Conservation (phyloP, 2,329 filamentous ascomycete genomes). For the Pestalotiopsis fici region DNA sequence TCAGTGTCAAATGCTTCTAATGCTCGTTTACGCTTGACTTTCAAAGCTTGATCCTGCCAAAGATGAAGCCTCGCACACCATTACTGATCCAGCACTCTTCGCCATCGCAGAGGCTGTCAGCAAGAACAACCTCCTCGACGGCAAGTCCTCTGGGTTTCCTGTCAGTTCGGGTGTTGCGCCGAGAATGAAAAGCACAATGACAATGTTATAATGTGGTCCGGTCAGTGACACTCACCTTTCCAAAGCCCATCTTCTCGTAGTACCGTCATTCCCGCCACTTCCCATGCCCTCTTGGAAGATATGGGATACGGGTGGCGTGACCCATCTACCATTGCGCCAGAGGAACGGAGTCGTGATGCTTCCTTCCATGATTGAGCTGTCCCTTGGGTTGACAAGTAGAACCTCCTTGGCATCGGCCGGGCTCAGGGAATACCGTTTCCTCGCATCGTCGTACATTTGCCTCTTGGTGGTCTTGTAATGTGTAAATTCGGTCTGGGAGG, state of each 20-base stretch:
- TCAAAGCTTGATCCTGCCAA: slow-evolving; percentile 29
- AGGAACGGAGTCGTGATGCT: slow-evolving; percentile 84
- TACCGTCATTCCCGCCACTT: slow-evolving; percentile 81
- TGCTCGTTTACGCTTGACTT: background rate
- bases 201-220: background rate
- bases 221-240: slow-evolving; percentile 48
- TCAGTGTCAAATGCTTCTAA: too few species aligned
- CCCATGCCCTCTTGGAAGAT: slow-evolving; percentile 38
- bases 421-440: slow-evolving; percentile 59
- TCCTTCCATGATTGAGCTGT: slow-evolving; percentile 78
- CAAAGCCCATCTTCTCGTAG: slow-evolving; percentile 81
- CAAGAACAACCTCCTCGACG: slow-evolving; percentile 63
- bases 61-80: slow-evolving; percentile 77
- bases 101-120: slow-evolving; percentile 63
- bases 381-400: slow-evolving; percentile 64
- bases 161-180: slow-evolving; percentile 11
- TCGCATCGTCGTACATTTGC: slow-evolving; percentile 69
- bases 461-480: slow-evolving; percentile 84
- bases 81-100: slow-evolving; percentile 90
- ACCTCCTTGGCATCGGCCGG: slow-evolving; percentile 65
- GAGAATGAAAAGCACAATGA: background rate
- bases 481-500: slow-evolving; percentile 63
- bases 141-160: slow-evolving; percentile 53
- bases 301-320: slow-evolving; percentile 70
- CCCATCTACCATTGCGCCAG: slow-evolving; percentile 71